A percentile compares a stretch with the other conserved stretches of the same genome.
Conservation (phyloP, 106 monocot genomes). For the Iris macrosiphon region DNA sequence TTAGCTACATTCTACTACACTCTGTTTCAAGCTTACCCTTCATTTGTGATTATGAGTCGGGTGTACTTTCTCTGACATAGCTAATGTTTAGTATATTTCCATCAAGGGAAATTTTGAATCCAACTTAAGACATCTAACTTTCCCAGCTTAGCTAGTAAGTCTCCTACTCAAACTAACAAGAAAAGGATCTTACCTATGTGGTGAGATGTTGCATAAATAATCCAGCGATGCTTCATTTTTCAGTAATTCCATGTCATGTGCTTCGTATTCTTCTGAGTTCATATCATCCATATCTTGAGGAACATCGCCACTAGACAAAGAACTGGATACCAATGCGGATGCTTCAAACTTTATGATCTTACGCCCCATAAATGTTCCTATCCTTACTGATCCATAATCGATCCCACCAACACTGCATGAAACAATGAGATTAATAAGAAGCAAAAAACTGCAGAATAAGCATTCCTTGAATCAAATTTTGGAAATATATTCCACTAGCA, state of each 20-base stretch:
- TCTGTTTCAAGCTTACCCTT: too few relatives aligned
- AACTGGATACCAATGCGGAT: conserved; percentile 29
- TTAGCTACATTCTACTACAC: too few relatives aligned
- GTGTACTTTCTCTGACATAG: too few relatives aligned
- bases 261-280: conserved; percentile 53
- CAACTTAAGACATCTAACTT: too few relatives aligned
- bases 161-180: too few relatives aligned
- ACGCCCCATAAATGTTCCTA: conserved; percentile 97
- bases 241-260: conserved; percentile 55
- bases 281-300: conserved; percentile 24
- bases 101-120: too few relatives aligned
- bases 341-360: conserved; percentile 74
- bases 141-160: too few relatives aligned
- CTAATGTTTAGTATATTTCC: too few relatives aligned
- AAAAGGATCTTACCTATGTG: conserved; percentile 60
- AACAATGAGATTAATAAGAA: conserved; percentile 1
- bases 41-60: too few relatives aligned
- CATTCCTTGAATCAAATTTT: too few relatives aligned
- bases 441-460: too few relatives aligned
- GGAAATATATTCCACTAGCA: too few relatives aligned
- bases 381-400: conserved; percentile 98
- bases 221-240: conserved; percentile 68
- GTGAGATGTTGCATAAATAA: conserved; percentile 84
- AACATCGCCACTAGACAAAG: conserved; percentile 12
- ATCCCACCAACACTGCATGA: conserved; percentile 87